Evolutionary conservation across 176 grass and related monocot species (phyloP).

Genomic region (Echinochloa phyllopogon): DNA sequence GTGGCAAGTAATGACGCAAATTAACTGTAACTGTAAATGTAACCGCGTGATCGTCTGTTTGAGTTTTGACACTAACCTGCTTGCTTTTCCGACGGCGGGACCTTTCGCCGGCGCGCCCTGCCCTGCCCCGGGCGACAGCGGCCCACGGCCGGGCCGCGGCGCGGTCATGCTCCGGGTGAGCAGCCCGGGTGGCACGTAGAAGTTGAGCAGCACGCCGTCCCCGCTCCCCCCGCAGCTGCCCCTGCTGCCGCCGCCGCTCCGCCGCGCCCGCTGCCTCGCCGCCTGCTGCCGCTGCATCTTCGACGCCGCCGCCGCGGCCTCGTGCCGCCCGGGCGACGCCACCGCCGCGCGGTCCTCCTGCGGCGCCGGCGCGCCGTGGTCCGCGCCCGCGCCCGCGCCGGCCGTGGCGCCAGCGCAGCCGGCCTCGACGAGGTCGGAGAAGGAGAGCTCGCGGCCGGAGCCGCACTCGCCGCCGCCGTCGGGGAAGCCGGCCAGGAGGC

Average conservation of each 20-base stretch:
- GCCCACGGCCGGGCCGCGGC: slow-evolving; percentile 22
- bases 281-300: slow-evolving; percentile 23
- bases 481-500: slow-evolving; percentile 51
- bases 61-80: slow-evolving; percentile 29
- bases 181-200: slow-evolving; percentile 66
- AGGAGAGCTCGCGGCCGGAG: slow-evolving; percentile 60
- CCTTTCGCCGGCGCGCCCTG: slow-evolving; percentile 4
- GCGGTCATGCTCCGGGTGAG: slow-evolving; percentile 64
- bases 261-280: slow-evolving; percentile 20
- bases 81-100: neutral
- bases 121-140: neutral
- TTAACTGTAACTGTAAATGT: neutral
- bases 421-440: slow-evolving; percentile 55
- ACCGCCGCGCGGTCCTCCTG: neutral
- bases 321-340: neutral
- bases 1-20: neutral
- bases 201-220: slow-evolving; percentile 76
- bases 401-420: neutral
- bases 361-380: neutral
- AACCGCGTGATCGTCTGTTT: neutral
- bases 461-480: neutral
- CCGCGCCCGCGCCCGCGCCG: neutral
- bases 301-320: neutral
- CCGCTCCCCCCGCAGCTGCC: slow-evolving; percentile 41
- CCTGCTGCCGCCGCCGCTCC: slow-evolving; percentile 41